A percentile compares a stretch with the other conserved stretches of the same genome.
These are phyloP conservation scores for Immersiporthe knoxdaviesiana DNA, from an alignment of 2,329 filamentous ascomycete genomes.

Conservation along the genomic window DNA sequence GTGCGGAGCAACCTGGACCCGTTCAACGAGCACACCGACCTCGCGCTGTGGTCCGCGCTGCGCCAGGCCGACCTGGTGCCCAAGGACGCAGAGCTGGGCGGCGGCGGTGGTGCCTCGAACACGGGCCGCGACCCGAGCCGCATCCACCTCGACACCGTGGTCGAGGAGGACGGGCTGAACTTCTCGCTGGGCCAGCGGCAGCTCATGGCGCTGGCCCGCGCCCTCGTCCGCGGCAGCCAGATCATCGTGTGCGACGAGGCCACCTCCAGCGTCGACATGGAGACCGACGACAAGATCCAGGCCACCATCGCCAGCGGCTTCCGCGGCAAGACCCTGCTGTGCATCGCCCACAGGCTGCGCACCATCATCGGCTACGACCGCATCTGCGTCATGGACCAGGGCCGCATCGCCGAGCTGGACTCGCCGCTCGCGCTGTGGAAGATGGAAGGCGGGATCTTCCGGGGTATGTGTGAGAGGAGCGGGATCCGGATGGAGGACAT, in stretches of 20 bases:
- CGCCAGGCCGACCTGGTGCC: conserved; percentile 75
- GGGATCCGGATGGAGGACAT: conserved; percentile 69
- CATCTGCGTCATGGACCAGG: conserved; percentile 95
- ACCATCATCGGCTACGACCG: conserved; percentile 95
- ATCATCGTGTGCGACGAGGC: conserved; percentile 99
- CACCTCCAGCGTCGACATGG: conserved; percentile 90
- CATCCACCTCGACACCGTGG: conserved; percentile 80
- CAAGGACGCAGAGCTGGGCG: conserved; percentile 35
- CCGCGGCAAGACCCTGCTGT: conserved; percentile 82
- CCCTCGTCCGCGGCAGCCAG: conserved; percentile 81
- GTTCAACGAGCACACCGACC: conserved; percentile 76
- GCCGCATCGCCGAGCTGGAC: conserved; percentile 84
- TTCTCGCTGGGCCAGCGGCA: conserved; percentile 95
- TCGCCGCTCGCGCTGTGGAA: conserved; percentile 75
- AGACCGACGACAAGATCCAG: conserved; percentile 96
- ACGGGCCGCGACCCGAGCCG: conserved; percentile 48
- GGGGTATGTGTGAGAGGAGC: conserved; percentile 85
- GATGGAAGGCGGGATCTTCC: conserved; percentile 73
- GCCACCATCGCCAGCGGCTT: conserved; percentile 84
- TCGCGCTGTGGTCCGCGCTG: conserved; percentile 77
- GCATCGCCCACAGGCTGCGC: conserved; percentile 88
- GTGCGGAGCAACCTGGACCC: conserved; percentile 80
- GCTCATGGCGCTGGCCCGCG: conserved; percentile 90
- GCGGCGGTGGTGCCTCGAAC: conserved; percentile 33
- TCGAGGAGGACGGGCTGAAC: conserved; percentile 94